phyloP scores from a whole-genome alignment of 768 basidiomycete genomes.

The Leccinum longicurvipes region DNA sequence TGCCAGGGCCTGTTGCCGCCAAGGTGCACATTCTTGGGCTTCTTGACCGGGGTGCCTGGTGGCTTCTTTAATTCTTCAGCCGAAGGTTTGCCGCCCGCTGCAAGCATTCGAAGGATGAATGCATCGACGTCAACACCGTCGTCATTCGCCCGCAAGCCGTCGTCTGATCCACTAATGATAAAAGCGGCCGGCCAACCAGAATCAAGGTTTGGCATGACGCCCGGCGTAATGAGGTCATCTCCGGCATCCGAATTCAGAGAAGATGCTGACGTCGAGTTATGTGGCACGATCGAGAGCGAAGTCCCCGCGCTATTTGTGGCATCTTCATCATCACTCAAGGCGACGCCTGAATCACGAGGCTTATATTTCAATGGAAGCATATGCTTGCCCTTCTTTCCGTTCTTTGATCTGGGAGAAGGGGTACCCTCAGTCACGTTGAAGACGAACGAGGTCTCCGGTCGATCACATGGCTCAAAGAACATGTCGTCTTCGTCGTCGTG shows the following conservation, averaged over 20 bases:
- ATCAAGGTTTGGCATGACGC: constrained; percentile 45
- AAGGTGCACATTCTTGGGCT: constrained; percentile 55
- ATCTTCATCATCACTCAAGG: constrained; percentile 58
- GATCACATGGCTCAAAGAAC: constrained; percentile 47
- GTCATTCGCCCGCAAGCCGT: constrained; percentile 22
- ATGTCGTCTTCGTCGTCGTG: constrained; percentile 52
- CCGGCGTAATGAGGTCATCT: constrained; percentile 71
- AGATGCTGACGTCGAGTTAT: constrained; percentile 59
- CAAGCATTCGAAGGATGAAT: constrained; percentile 70
- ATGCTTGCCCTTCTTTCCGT: constrained; percentile 22
- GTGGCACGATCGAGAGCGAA: constrained; percentile 43
- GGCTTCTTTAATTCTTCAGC: constrained; percentile 51
- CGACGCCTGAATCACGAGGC: constrained; percentile 65
- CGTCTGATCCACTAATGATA: constrained; percentile 40
- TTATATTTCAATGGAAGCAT: constrained; percentile 65
- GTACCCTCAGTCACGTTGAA: constrained; percentile 55
- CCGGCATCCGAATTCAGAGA: constrained; percentile 56
- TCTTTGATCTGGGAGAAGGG: constrained; percentile 49
- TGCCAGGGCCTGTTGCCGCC: constrained; percentile 70
- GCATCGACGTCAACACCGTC: constrained; percentile 53
- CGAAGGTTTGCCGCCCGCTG: constrained; percentile 51
- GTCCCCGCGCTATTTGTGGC: constrained; percentile 15
- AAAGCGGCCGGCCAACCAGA: constrained; percentile 64
- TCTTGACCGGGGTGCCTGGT: constrained; percentile 84
- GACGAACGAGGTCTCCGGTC: constrained; percentile 49